phyloP scores from a whole-genome alignment of 768 basidiomycete species.

The Boletus fagicola region DNA sequence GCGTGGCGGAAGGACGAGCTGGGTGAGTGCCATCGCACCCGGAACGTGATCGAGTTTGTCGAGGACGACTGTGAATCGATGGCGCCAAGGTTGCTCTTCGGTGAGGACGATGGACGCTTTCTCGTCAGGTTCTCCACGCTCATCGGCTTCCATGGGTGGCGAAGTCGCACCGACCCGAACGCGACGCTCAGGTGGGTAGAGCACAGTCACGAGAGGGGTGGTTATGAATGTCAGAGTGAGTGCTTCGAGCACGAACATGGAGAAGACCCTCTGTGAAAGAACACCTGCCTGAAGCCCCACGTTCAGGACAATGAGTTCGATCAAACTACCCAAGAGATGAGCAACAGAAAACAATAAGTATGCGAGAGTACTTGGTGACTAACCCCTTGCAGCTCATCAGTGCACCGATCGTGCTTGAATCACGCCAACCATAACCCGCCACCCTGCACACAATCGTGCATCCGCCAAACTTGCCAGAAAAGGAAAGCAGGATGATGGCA shows the following conservation, averaged over 20 bases:
- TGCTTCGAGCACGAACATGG: conserved; percentile 92
- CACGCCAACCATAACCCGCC: conserved; percentile 75
- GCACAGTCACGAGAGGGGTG: conserved; percentile 63
- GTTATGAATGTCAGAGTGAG: conserved; percentile 83
- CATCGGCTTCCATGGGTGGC: conserved; percentile 31
- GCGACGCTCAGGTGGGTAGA: conserved; percentile 68
- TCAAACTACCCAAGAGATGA: conserved; percentile 49
- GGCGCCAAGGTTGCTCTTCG: conserved; percentile 40
- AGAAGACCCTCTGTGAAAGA: conserved; percentile 74
- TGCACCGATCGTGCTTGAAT: conserved; percentile 80
- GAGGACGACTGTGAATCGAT: conserved; percentile 78
- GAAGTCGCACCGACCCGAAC: conserved; percentile 38
- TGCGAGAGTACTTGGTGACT: not conserved
- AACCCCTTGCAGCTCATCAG: conserved; percentile 97
- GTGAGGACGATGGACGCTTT: conserved; percentile 5
- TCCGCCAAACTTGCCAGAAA: conserved; percentile 85
- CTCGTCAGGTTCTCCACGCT: conserved; percentile 20
- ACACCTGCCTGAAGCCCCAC: conserved; percentile 84
- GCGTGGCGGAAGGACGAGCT: conserved; percentile 61
- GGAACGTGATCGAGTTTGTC: conserved; percentile 90
- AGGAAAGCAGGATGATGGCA: conserved; percentile 75
- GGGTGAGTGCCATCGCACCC: conserved; percentile 77
- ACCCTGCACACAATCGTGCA: conserved; percentile 69
- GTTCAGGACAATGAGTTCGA: conserved; percentile 95
- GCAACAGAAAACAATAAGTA: not conserved